Evolutionary conservation across 495 filamentous ascomycete species (phyloP), one percentile per base, ranked within the genome.

Genomic region (Penicillium roqueforti): DNA sequence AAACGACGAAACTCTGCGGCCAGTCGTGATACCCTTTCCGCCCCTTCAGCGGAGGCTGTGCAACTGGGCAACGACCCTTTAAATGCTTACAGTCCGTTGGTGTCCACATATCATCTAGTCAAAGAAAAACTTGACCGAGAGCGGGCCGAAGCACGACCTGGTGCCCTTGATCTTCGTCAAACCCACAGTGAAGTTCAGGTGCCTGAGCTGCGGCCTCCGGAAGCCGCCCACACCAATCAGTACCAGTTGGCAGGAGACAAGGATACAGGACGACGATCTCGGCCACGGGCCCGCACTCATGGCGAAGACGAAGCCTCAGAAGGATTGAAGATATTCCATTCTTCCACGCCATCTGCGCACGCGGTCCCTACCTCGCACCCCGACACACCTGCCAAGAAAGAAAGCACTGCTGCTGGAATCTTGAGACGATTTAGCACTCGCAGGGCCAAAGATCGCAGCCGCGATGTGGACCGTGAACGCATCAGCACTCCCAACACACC

Each of bases 101-200:
- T 97, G 19, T 97, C 95, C 3, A 84, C 97, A 43, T 99, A 99
- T 66, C 95, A 95, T 65, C 84, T 99, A 4, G 93, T 96, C 36
- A 87, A 87, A 51, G 93, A 99, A 72, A 97, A 97, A 71, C 80
- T 88, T 53, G 91, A 96, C 26, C 84, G 88, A 43, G 92, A 99
- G 65, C 78, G 79, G 47, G 56, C 69, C 9, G 86, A 87, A 52
- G 68, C 72, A n/a, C 86, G 83, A 41, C 83, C 85, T 13, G 81
- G 83, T 3, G 80, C 81, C 28, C 60, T 83, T 34, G 69, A 76
- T 53, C 75, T 83, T 59, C 82, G 77, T 37, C 76, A 70, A 31
- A 67, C 77, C 28, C 72, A 83, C 16, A 80, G 77, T 20, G 87
- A 89, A 54, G 76, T 87, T 18, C 76, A 84, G 48, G 77, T 91